phyloP scores from a whole-genome alignment of 768 basidiomycete genomes.

The Pulveroboletus sp. region DNA sequence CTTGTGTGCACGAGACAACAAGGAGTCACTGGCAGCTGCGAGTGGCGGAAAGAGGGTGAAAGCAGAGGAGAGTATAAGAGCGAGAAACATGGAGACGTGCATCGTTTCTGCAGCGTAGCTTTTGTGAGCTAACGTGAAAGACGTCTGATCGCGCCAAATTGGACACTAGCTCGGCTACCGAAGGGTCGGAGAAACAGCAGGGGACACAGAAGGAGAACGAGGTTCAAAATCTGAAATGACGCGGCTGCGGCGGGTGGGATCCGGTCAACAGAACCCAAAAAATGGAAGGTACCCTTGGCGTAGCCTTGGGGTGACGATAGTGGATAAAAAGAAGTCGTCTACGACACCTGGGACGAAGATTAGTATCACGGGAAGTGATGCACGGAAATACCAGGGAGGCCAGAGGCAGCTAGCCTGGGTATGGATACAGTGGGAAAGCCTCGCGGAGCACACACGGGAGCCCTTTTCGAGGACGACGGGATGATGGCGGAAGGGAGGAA shows the following conservation, averaged over 20 bases:
- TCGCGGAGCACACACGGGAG: not conserved
- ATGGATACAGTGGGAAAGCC: not conserved
- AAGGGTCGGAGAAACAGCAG: not conserved
- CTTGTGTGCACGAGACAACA: conserved; percentile 45
- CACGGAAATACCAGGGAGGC: conserved; percentile 6
- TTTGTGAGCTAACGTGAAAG: not conserved
- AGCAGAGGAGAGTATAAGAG: conserved; percentile 29
- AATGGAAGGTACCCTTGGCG: conserved; percentile 16
- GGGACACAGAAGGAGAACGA: not conserved
- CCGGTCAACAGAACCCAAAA: conserved; percentile 22
- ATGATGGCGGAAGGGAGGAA: not conserved
- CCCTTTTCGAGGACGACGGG: not conserved
- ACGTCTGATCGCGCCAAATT: not conserved
- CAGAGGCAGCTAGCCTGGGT: not conserved
- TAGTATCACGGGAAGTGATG: conserved; percentile 3
- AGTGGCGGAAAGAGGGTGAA: conserved; percentile 22
- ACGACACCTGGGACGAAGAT: conserved; percentile 5
- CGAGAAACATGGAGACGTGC: conserved; percentile 26
- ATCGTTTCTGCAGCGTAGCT: conserved; percentile 14
- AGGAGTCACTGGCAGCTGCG: conserved; percentile 25
- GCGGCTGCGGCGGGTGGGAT: not conserved
- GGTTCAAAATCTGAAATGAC: conserved; percentile 16
- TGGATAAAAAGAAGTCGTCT: conserved; percentile 5
- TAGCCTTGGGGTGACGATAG: conserved; percentile 12
- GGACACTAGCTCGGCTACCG: not conserved